phyloP scores from a whole-genome alignment of 1,139 yeast species.

The Zygosaccharomyces pseudobailii region DNA sequence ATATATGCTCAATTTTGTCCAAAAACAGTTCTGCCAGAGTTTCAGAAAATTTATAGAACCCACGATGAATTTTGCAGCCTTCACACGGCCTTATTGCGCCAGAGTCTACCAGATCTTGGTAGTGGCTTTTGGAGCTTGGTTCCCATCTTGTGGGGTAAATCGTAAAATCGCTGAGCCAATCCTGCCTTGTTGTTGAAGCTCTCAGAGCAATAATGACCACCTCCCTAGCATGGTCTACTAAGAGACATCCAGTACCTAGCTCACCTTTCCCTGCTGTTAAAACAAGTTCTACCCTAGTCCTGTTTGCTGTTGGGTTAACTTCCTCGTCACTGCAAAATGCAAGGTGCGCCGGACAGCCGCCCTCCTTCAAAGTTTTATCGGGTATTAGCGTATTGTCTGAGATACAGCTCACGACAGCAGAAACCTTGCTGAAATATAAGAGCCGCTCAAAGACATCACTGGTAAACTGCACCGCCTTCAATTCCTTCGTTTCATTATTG shows the following conservation, averaged over 20 bases:
- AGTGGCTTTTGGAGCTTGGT: conserved; percentile 23
- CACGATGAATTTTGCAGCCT: conserved; percentile 55
- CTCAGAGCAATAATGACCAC: conserved; percentile 44
- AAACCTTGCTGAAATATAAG: conserved; percentile 31
- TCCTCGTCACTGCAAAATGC: conserved; percentile 26
- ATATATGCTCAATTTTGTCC: conserved; percentile 35
- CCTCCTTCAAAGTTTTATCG: conserved; percentile 23
- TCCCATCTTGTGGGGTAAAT: conserved; percentile 42
- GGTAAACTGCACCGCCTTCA: conserved; percentile 9
- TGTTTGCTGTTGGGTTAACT: conserved; percentile 33
- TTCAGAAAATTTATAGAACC: conserved; percentile 45
- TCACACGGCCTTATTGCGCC: conserved; percentile 36
- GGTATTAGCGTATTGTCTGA: conserved; percentile 15
- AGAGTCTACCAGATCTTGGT: conserved; percentile 22
- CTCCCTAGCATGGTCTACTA: conserved; percentile 37
- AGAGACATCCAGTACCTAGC: conserved; percentile 46
- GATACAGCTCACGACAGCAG: conserved; percentile 31
- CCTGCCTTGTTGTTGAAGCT: conserved; percentile 55
- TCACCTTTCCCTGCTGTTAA: conserved; percentile 41
- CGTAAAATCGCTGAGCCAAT: conserved; percentile 52
- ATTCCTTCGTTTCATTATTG: background rate
- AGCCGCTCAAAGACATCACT: conserved; percentile 25
- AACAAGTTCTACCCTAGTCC: conserved; percentile 34
- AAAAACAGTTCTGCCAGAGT: conserved; percentile 40
- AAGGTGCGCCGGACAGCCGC: conserved; percentile 31